phyloP scores from a whole-genome alignment of 2,329 filamentous ascomycete genomes.

The Cordyceps militaris region DNA sequence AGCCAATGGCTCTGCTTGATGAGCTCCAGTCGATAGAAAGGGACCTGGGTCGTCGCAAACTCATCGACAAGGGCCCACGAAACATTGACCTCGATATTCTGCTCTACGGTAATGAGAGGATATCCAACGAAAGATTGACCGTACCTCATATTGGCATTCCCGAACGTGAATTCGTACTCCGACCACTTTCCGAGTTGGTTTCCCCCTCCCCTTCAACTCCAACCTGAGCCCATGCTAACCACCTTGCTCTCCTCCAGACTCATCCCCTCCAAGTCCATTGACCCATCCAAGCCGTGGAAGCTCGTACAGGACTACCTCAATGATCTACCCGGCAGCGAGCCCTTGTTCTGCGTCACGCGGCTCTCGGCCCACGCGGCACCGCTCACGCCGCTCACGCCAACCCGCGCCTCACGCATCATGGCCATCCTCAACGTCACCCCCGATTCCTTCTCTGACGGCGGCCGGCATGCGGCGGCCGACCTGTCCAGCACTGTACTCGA shows the following conservation, averaged over 20 bases:
- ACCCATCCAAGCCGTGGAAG: slow-evolving; percentile 51
- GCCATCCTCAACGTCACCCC: slow-evolving; percentile 91
- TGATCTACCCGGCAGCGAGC: slow-evolving; percentile 42
- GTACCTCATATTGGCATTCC: slow-evolving; percentile 80
- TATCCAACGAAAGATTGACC: slow-evolving; percentile 66
- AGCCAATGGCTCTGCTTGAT: slow-evolving; percentile 70
- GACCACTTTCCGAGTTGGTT: slow-evolving; percentile 70
- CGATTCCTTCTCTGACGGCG: slow-evolving; percentile 94
- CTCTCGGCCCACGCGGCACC: slow-evolving; percentile 39
- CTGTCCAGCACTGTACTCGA: slow-evolving; percentile 52
- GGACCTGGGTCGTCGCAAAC: slow-evolving; percentile 69
- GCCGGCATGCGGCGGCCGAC: slow-evolving; percentile 47
- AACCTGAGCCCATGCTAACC: background rate
- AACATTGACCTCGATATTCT: slow-evolving; percentile 94
- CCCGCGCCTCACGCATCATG: slow-evolving; percentile 73
- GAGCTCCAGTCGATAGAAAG: slow-evolving; percentile 78
- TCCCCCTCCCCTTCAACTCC: background rate
- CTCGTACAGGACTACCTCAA: slow-evolving; percentile 55
- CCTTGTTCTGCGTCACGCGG: slow-evolving; percentile 54
- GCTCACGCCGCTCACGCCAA: slow-evolving; percentile 51
- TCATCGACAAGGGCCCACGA: slow-evolving; percentile 87
- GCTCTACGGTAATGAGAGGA: slow-evolving; percentile 62
- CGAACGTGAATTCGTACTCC: slow-evolving; percentile 89
- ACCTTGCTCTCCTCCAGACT: slow-evolving; percentile 34
- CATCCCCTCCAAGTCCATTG: slow-evolving; percentile 46